Percentiles rank a stretch among this genome's conserved stretches.
Conservation (phyloP, 805 yeast genomes). For the Pichia cabralensis region DNA sequence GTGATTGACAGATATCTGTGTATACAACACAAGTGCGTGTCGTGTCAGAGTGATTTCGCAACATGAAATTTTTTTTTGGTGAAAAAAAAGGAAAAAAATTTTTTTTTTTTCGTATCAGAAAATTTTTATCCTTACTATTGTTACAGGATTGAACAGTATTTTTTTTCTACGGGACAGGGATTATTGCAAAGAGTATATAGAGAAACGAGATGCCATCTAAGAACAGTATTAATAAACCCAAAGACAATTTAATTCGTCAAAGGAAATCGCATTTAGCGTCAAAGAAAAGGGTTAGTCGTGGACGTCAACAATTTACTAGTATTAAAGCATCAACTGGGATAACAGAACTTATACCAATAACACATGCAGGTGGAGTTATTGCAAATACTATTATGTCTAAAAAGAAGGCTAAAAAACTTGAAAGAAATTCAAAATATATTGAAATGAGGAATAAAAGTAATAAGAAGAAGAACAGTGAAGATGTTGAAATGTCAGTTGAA, state of each 20-base stretch:
- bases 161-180: not conserved
- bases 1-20: no score
- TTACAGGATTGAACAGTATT: not conserved
- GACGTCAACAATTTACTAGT: constrained; percentile 5
- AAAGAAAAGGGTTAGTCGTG: constrained; percentile 45
- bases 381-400: constrained; percentile 61
- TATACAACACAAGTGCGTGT: no score
- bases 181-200: no score
- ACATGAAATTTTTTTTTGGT: no score
- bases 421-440: constrained; percentile 67
- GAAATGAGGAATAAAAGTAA: constrained; percentile 36
- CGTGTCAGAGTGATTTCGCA: no score
- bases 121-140: not conserved
- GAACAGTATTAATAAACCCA: constrained; percentile 76
- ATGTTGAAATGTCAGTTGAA: constrained; percentile 34
- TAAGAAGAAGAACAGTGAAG: constrained; percentile 27
- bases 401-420: constrained; percentile 69
- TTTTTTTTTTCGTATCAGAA: not conserved
- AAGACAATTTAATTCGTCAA: constrained; percentile 43
- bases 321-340: constrained; percentile 11
- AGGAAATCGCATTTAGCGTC: constrained; percentile 32
- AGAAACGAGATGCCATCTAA: constrained; percentile 84
- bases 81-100: not conserved
- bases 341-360: constrained; percentile 34
- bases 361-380: constrained; percentile 22